Conservation (phyloP, 345 rosid genomes). For the Syzygium oleosum region DNA sequence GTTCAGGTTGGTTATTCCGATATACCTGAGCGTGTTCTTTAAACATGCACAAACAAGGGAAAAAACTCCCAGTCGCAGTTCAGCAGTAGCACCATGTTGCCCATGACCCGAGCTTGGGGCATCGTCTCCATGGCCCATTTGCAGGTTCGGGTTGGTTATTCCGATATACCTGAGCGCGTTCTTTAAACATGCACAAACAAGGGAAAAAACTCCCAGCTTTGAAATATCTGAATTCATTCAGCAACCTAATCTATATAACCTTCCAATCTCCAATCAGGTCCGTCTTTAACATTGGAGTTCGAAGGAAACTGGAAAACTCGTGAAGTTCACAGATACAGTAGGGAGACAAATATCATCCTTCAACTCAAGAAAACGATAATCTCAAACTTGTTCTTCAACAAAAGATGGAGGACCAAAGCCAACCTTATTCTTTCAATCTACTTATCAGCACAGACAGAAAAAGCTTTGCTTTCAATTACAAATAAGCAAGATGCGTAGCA, state of each 20-base stretch:
- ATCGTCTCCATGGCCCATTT: neutral
- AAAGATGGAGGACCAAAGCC: neutral
- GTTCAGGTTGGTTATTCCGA: neutral
- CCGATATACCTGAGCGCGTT: neutral
- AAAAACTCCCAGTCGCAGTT: neutral
- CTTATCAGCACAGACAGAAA: neutral
- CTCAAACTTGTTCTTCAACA: neutral
- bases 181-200: neutral
- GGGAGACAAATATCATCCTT: neutral
- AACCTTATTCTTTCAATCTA: neutral
- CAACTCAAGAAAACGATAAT: neutral
- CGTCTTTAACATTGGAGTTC: neutral
- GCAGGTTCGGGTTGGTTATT: neutral
- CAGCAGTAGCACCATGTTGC: neutral
- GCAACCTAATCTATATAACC: neutral
- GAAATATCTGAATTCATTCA: neutral
- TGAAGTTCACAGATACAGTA: neutral
- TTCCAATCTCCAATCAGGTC: neutral
- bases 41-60: neutral
- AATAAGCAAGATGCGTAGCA: rapidly evolving
- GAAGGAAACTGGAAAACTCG: neutral
- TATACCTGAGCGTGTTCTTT: neutral
- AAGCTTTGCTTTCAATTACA: neutral
- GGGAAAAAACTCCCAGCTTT: neutral
- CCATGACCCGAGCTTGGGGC: neutral